These are phyloP conservation scores for Fusarium subtropicale DNA, from an alignment of 2,329 filamentous ascomycete species.

Conservation along the genomic window DNA sequence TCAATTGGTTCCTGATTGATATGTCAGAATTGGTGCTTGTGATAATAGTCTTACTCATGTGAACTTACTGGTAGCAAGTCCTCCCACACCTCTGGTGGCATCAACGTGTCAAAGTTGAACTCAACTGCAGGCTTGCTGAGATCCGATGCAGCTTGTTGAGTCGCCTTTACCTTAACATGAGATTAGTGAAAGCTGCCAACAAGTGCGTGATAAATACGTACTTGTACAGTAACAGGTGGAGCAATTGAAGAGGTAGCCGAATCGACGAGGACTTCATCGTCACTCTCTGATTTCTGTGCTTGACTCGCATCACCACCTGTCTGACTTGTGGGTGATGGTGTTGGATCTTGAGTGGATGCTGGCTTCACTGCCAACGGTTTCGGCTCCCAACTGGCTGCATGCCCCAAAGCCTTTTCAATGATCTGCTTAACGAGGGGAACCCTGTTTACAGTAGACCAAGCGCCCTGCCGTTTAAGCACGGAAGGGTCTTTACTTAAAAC, in stretches of 20 bases:
- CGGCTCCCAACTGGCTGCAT: not conserved
- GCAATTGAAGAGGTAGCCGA: not conserved
- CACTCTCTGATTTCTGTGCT: not conserved
- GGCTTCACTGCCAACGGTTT: accelerated
- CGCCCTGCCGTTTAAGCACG: not conserved
- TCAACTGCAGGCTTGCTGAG: not conserved
- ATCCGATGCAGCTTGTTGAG: not conserved
- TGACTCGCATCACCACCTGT: not conserved
- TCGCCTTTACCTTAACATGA: not conserved
- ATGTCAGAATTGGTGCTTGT: not conserved
- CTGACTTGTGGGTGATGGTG: not conserved
- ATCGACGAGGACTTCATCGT: not conserved
- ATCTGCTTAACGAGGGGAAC: not conserved
- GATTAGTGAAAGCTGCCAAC: not conserved
- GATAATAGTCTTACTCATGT: not conserved
- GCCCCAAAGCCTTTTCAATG: not conserved
- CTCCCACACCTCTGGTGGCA: conserved; percentile 1
- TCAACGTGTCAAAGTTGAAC: not conserved
- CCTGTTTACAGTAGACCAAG: not conserved
- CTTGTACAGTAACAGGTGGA: not conserved
- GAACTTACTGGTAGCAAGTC: not conserved
- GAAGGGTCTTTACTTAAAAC: not conserved
- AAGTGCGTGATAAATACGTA: accelerated
- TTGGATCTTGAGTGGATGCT: not conserved
- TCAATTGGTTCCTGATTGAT: not conserved